Percentiles rank a stretch among this genome's conserved stretches.
phyloP scores from a whole-genome alignment of 139 green algal genomes.

The Coccomyxa sp. region DNA sequence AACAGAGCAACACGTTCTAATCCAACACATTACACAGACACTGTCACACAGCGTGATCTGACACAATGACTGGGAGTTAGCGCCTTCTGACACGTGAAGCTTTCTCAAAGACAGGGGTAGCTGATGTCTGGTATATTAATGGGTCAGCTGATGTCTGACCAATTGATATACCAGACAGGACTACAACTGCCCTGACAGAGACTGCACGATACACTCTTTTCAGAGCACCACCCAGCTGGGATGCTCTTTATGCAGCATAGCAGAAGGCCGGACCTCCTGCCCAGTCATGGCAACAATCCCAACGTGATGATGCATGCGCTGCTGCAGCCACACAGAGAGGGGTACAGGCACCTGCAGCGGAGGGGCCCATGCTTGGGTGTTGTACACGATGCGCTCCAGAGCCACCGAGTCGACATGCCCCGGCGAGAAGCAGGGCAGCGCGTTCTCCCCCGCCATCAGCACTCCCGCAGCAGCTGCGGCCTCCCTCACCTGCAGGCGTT shows the following conservation, averaged over 20 bases:
- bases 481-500: constrained; percentile 71
- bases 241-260: too few species aligned
- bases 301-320: too few species aligned
- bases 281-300: too few species aligned
- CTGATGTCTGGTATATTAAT: not conserved
- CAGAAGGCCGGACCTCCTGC: too few species aligned
- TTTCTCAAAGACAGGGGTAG: not conserved
- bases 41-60: not conserved
- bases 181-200: too few species aligned
- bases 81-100: not conserved
- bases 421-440: constrained; percentile 77
- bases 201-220: too few species aligned
- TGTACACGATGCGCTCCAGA: constrained; percentile 70
- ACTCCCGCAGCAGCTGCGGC: constrained; percentile 55
- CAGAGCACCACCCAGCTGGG: too few species aligned
- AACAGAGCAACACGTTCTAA: not conserved
- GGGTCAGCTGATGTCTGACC: not conserved
- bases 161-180: too few species aligned
- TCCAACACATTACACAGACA: not conserved
- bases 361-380: constrained; percentile 42
- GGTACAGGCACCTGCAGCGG: constrained; percentile 24
- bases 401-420: constrained; percentile 52
- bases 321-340: not conserved
- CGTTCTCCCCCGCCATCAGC: constrained; percentile 86
- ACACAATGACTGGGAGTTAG: not conserved